These are phyloP conservation scores for Colletotrichum destructivum DNA, from an alignment of 2,329 filamentous ascomycete species.

Conservation along the genomic window DNA sequence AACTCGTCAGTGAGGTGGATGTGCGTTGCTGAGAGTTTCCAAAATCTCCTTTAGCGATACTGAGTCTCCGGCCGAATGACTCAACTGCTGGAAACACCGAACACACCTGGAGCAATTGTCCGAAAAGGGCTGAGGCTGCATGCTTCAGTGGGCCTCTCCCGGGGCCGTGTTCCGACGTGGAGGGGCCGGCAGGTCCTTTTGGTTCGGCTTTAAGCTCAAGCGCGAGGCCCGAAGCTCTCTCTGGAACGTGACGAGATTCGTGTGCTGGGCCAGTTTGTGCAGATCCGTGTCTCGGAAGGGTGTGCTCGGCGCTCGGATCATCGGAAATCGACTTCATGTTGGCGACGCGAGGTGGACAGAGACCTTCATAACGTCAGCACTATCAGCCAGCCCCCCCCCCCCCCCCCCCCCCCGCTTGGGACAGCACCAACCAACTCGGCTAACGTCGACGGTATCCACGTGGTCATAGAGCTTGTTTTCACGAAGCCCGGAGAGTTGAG, in stretches of 20 bases:
- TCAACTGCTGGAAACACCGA: too few relatives aligned
- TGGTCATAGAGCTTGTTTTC: constrained; percentile 23
- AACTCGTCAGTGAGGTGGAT: neutral
- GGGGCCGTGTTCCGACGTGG: constrained; percentile 19
- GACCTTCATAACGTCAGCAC: neutral
- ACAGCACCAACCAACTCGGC: neutral
- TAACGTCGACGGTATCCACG: neutral
- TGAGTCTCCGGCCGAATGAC: too few relatives aligned
- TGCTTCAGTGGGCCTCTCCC: neutral
- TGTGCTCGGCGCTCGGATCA: constrained; percentile 36
- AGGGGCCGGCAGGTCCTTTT: constrained; percentile 7
- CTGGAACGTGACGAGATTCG: constrained; percentile 1
- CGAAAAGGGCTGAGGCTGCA: neutral
- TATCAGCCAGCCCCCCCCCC: neutral
- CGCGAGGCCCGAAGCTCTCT: constrained; percentile 26
- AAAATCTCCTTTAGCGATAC: too few relatives aligned
- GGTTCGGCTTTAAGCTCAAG: constrained; percentile 32
- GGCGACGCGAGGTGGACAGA: neutral
- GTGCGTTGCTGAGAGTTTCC: too few relatives aligned
- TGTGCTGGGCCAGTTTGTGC: constrained; percentile 13
- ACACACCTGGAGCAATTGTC: too few relatives aligned
- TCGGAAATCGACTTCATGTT: constrained; percentile 6
- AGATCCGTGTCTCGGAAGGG: neutral
- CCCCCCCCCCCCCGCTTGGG: neutral
- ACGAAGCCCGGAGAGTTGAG: neutral